Percentiles rank a stretch among this genome's conserved stretches.
Evolutionary conservation across 83 land plant genomes (phyloP).

Genomic region (Picea mariana): DNA sequence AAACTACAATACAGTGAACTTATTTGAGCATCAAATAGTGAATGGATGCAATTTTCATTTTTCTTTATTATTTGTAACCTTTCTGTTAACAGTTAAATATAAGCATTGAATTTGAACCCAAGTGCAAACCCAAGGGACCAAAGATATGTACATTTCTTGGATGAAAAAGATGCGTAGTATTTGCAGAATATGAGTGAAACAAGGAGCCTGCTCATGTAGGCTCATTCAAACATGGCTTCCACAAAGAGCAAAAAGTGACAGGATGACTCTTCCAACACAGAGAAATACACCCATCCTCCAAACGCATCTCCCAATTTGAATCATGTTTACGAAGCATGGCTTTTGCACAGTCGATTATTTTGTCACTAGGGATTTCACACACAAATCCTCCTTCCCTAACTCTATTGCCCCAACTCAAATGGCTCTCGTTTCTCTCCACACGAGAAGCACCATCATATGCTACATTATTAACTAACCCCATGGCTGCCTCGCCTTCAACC

Average conservation of each 20-base stretch:
- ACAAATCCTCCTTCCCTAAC: slow-evolving; percentile 48
- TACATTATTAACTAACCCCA: slow-evolving; percentile 27
- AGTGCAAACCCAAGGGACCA: too few species aligned
- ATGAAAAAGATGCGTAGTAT: background rate
- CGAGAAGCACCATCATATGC: slow-evolving; percentile 50
- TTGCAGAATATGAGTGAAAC: background rate
- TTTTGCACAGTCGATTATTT: slow-evolving; percentile 50
- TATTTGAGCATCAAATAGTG: too few species aligned
- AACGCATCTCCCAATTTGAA: slow-evolving; percentile 59
- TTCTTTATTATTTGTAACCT: too few species aligned
- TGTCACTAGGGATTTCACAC: slow-evolving; percentile 43
- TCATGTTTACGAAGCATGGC: slow-evolving; percentile 62
- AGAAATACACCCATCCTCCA: slow-evolving; percentile 33
- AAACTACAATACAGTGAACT: too few species aligned
- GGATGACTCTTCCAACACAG: slow-evolving; percentile 69
- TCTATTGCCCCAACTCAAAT: slow-evolving; percentile 24
- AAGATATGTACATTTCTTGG: too few species aligned
- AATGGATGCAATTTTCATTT: too few species aligned
- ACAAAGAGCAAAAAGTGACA: slow-evolving; percentile 69
- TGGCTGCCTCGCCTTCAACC: slow-evolving; percentile 68
- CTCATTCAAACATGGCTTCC: slow-evolving; percentile 30
- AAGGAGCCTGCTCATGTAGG: background rate
- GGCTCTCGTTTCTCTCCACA: slow-evolving; percentile 51
- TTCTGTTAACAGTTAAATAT: too few species aligned
- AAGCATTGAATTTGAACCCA: too few species aligned